Base-by-base conservation (phyloP, 1,284 basidiomycete genomes). In the Exobasidium cylindrosporum region DNA sequence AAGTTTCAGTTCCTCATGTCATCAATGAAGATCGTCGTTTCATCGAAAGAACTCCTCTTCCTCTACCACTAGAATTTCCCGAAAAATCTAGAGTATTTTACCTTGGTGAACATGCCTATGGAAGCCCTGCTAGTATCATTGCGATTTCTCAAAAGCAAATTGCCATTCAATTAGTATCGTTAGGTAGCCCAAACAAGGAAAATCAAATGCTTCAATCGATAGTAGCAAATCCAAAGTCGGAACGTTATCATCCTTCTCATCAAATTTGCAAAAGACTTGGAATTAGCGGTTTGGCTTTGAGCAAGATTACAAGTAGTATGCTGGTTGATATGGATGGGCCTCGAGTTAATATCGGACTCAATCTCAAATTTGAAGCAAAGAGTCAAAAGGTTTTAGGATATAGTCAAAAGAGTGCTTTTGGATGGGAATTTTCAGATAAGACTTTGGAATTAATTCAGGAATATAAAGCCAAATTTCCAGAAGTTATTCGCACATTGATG, bases 281-380 rank as follows among this genome's bases (percentile, higher is more conserved):
- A 43, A 60, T 79, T 40, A 73, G 70, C 17, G 66, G 65, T 24
- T 61, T 79, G 7, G 74, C 72, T 1, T 86, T 92, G 13, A 89
- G 92, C 26, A 91, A 89, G 81, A 89, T 99, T 69, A 93, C 92
- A 0, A 93, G 93, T 26, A 94, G 90, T 72, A 87, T 97, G 76
- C 88, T 97, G 87, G 88, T 97, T 50, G 65, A 70, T 24, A 83
- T 85, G 71, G 32, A 57, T 21, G 45, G 57, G 28, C 10, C 30
- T 17, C 97, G 96, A 83, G 85, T 85, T 62, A 97, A 98, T 78
- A 83, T 98, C 31, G 96, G 96, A 3, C 84, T 98, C 24, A 91
- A 90, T 76, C 85, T 98, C 72, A 98, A 99, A 81, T 98, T 97
- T 66, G 96, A 98, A 79, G 91, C 87, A 24, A 97, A 96, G 82